Evolutionary conservation across 139 green algal species (phyloP).

Genomic region (Chlorella sp.): DNA sequence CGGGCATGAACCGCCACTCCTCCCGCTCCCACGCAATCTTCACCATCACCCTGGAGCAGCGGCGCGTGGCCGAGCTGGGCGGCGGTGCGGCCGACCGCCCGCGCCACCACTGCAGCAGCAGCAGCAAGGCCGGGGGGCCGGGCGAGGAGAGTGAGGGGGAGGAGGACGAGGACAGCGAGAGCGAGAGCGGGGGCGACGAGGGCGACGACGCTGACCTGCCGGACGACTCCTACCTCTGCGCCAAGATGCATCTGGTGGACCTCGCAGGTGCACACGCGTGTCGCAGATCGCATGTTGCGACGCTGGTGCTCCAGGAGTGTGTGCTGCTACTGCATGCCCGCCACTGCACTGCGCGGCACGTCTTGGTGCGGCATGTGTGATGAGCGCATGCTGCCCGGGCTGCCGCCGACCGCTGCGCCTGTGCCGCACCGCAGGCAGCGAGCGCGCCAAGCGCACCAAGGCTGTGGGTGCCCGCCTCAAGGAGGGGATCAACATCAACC

Average conservation of each 20-base stretch:
- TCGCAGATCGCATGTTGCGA: not conserved
- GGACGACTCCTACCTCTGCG: constrained; percentile 80
- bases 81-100: no score
- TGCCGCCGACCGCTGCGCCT: no score
- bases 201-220: constrained; percentile 33
- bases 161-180: constrained; percentile 49
- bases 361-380: no score
- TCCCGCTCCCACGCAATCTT: constrained; percentile 96
- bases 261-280: constrained; percentile 25
- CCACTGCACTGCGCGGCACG: not conserved
- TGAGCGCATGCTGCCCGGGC: no score
- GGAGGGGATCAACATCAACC: constrained; percentile 96
- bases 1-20: constrained; percentile 89
- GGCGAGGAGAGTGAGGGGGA: constrained; percentile 29
- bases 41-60: constrained; percentile 96
- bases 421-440: constrained; percentile 71
- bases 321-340: not conserved
- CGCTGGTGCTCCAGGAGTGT: not conserved
- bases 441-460: constrained; percentile 94
- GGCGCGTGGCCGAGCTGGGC: constrained; percentile 53
- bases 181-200: constrained; percentile 14
- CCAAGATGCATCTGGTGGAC: constrained; percentile 96
- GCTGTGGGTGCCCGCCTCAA: constrained; percentile 77
- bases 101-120: no score
- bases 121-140: not conserved